Conservation (phyloP, 208 protist genomes). For the Porcisia deanei region DNA sequence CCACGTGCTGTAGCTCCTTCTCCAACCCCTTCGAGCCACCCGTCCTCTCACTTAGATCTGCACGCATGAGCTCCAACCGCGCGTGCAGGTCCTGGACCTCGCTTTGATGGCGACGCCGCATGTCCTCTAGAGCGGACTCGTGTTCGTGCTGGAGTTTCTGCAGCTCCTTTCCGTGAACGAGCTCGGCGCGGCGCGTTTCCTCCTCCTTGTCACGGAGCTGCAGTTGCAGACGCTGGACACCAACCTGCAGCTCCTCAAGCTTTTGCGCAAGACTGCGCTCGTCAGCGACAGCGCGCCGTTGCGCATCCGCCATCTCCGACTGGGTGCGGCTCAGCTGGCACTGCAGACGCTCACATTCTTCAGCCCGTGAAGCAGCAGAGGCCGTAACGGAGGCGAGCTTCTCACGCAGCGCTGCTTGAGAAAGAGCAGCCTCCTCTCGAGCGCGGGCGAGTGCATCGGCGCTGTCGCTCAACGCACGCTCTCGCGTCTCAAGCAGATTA, state of each 20-base stretch:
- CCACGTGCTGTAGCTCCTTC: conserved; percentile 39
- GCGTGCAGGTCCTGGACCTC: conserved; percentile 50
- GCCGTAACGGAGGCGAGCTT: conserved; percentile 36
- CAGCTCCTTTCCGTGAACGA: conserved; percentile 46
- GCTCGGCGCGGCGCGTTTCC: conserved; percentile 30
- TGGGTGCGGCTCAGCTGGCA: conserved; percentile 47
- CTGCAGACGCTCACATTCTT: conserved; percentile 45
- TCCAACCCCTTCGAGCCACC: conserved; percentile 50
- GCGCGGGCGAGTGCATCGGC: conserved; percentile 11
- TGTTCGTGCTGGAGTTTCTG: conserved; percentile 42
- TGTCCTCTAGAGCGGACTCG: conserved; percentile 33
- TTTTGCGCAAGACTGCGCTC: conserved; percentile 28
- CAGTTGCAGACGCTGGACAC: conserved; percentile 35
- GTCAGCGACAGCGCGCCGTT: conserved; percentile 37
- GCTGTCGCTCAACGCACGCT: conserved; percentile 28
- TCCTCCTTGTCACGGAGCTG: conserved; percentile 63
- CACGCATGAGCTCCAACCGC: conserved; percentile 47
- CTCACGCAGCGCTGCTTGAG: conserved; percentile 40
- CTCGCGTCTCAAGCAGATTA: conserved; percentile 30
- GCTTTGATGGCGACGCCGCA: conserved; percentile 36
- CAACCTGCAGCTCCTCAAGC: conserved; percentile 39
- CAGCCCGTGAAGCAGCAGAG: conserved; percentile 21
- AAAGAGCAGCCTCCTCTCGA: conserved; percentile 26
- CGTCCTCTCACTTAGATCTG: conserved; percentile 44
- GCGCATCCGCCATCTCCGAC: conserved; percentile 37